Evolutionary conservation across 768 basidiomycete species (phyloP), one percentile per base, ranked within the genome.

Genomic region (Coprinopsis sp.): DNA sequence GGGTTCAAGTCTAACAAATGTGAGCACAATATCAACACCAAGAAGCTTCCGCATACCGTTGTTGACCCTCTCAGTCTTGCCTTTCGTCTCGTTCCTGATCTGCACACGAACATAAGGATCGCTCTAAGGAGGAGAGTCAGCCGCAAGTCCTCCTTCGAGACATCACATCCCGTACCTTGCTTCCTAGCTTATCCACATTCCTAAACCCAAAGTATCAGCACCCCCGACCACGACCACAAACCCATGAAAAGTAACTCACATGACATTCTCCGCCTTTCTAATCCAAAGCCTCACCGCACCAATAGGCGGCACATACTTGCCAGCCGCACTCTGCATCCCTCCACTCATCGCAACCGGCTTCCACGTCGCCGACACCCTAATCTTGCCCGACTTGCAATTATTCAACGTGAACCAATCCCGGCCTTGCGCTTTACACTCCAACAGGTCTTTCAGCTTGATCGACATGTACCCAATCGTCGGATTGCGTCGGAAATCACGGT

Each of bases 121-220:
- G 52, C 87, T 91, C 85, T 42, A 23, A 23, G 11, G 16, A 10
- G 34, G 12, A 36, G 16, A 36, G 10, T 7, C 34, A 8, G 16
- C 7, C 16, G 12, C 34, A 18, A 36, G 8, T 7, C 34, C 8
- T 10, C 7, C 8, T 18, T 10, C 6, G 34, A 8, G 19, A 11
- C 12, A 18, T 13, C 34, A 7, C 6, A 8, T 13, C 34, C 7
- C 34, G 6, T 23, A 39, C 22, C 22, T 96, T 97, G 55, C 94
- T 92, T 28, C 93, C 92, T 22, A 93, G 75, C 81, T n/a, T 86
- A 64, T 97, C 94, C 50, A 98, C 92, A 59, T 98, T 98, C 72
- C 40, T 42, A 8, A 5, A 39, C 22, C 16, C 38, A 18, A 39
- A n/a, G n/a, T n/a, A 8, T 39, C 6, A 24, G 19, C 16, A 8